Conservation (phyloP, 495 filamentous ascomycete genomes). For the Cairneyella variabilis region DNA sequence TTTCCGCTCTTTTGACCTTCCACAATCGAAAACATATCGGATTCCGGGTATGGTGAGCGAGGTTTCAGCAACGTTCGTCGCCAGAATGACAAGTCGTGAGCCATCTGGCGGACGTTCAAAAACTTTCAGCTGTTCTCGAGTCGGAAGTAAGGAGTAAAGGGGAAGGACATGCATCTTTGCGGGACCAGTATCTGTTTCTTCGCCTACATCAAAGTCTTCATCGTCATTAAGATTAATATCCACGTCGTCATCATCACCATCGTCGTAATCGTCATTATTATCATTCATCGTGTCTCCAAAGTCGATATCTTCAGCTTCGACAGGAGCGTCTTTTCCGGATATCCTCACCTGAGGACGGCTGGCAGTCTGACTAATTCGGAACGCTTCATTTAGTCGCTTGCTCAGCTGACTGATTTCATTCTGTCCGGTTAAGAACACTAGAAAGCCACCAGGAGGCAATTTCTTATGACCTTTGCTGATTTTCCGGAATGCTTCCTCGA, state of each 20-base stretch:
- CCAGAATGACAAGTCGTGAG: constrained; percentile 82
- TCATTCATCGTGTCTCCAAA: constrained; percentile 57
- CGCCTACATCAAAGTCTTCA: constrained; percentile 55
- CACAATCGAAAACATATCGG: constrained; percentile 93
- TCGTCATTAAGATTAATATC: constrained; percentile 59
- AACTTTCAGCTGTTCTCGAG: constrained; percentile 87
- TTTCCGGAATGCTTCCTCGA: constrained; percentile 85
- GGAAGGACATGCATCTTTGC: constrained; percentile 78
- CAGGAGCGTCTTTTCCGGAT: constrained; percentile 69
- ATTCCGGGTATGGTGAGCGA: constrained; percentile 95
- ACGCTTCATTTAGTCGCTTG: constrained; percentile 70
- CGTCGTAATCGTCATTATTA: constrained; percentile 43
- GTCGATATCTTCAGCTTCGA: constrained; percentile 86
- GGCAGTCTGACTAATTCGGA: constrained; percentile 49
- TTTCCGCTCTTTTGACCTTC: constrained; percentile 84
- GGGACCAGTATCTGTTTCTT: constrained; percentile 44
- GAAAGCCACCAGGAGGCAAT: constrained; percentile 84
- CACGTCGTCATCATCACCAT: constrained; percentile 53
- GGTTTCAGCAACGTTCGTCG: constrained; percentile 97
- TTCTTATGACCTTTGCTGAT: constrained; percentile 86
- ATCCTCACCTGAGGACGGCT: constrained; percentile 65
- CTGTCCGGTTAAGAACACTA: constrained; percentile 95
- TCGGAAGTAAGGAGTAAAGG: constrained; percentile 90
- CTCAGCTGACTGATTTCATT: constrained; percentile 80
- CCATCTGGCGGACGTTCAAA: constrained; percentile 84